Conservation (phyloP, 2,329 filamentous ascomycete genomes). For the Pseudopithomyces maydicus region DNA sequence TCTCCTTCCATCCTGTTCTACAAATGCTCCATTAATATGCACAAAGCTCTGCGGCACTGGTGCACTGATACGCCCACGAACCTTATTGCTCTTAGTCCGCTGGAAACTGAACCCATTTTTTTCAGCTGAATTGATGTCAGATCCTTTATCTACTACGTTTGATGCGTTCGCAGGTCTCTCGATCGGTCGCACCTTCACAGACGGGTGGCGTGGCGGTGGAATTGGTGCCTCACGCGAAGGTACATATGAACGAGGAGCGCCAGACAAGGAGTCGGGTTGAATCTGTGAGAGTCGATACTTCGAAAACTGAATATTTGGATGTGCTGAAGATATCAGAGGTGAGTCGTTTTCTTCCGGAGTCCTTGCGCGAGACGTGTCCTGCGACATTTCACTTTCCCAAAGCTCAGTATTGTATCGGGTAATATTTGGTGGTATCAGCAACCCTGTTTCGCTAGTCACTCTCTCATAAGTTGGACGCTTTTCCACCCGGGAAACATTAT, state of each 20-base stretch:
- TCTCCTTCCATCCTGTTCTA: not conserved
- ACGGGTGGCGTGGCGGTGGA: not conserved
- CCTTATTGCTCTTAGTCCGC: not conserved
- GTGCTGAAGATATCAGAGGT: not conserved
- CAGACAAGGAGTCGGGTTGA: not conserved
- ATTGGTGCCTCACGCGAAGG: constrained; percentile 6
- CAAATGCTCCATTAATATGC: constrained; percentile 9
- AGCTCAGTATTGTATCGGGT: not conserved
- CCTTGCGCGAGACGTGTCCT: not conserved
- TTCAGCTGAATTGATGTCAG: not conserved
- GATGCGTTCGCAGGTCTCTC: not conserved
- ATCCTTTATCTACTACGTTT: not conserved
- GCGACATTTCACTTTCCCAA: too few species aligned
- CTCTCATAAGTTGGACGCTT: constrained; percentile 1
- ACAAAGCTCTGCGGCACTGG: constrained; percentile 7
- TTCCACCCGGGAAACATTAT: not conserved
- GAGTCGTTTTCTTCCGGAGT: not conserved
- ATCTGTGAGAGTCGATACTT: constrained; percentile 5
- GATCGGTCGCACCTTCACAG: not conserved
- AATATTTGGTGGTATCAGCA: not conserved
- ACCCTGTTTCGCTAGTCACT: not conserved
- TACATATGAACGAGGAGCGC: not conserved
- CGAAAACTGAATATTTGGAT: not conserved
- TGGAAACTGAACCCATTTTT: not conserved
- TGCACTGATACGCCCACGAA: constrained; percentile 5